These are phyloP conservation scores for Pythium insidiosum DNA, from an alignment of 352 stramenopile genomes.

Conservation along the genomic window DNA sequence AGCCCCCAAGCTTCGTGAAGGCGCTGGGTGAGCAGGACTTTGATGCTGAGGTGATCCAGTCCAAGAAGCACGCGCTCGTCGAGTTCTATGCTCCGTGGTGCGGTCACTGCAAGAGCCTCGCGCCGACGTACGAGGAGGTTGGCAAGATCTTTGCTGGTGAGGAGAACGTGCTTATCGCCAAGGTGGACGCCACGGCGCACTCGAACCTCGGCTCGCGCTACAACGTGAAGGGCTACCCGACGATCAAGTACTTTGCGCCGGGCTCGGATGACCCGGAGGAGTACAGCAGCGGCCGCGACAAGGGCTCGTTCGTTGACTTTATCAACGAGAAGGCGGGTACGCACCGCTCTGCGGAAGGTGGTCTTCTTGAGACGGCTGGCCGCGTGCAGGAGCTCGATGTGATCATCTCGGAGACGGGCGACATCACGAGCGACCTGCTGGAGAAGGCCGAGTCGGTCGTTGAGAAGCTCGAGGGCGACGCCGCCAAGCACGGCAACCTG, in stretches of 20 bases:
- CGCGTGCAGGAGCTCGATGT: slow-evolving; percentile 79
- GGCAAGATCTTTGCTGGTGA: slow-evolving; percentile 66
- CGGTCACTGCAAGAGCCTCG: slow-evolving; percentile 90
- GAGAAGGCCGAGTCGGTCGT: slow-evolving; percentile 66
- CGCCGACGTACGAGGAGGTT: slow-evolving; percentile 85
- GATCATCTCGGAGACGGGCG: slow-evolving; percentile 65
- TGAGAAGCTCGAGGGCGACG: slow-evolving; percentile 53
- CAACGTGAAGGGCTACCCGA: slow-evolving; percentile 87
- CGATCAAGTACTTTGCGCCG: slow-evolving; percentile 88
- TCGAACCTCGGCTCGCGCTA: slow-evolving; percentile 57
- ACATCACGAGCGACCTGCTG: slow-evolving; percentile 60
- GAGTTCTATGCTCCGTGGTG: slow-evolving; percentile 95
- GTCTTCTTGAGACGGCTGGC: slow-evolving; percentile 63
- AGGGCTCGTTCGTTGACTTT: slow-evolving; percentile 84
- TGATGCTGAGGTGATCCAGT: slow-evolving; percentile 70
- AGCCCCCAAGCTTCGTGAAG: slow-evolving; percentile 54
- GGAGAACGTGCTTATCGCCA: slow-evolving; percentile 75
- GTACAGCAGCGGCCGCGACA: slow-evolving; percentile 80
- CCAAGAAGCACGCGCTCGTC: slow-evolving; percentile 84
- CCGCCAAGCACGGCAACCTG: slow-evolving; percentile 70
- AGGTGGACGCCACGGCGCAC: slow-evolving; percentile 75
- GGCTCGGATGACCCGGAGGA: slow-evolving; percentile 75
- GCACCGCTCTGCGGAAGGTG: slow-evolving; percentile 66
- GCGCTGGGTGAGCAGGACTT: slow-evolving; percentile 62
- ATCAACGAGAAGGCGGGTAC: slow-evolving; percentile 88